These are phyloP conservation scores for Raddia distichophylla DNA, from an alignment of 176 grass and related monocot genomes.

Conservation along the genomic window DNA sequence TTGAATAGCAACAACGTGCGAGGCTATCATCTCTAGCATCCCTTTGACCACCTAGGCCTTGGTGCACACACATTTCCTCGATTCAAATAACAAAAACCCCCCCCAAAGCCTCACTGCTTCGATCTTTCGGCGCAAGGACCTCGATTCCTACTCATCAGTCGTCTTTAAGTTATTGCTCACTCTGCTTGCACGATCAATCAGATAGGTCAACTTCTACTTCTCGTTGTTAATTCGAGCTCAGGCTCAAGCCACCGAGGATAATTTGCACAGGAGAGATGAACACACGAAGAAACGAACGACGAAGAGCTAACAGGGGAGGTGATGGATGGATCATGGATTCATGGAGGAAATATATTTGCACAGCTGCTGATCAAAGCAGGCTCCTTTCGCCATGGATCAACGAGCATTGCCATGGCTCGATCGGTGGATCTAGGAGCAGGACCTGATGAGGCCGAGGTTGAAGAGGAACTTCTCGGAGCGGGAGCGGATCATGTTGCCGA, in stretches of 20 bases:
- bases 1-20: neutral
- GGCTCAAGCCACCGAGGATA: neutral
- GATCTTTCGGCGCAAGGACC: neutral
- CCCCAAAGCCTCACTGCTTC: neutral
- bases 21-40: neutral
- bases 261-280: neutral
- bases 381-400: constrained; percentile 46
- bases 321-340: no score
- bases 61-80: neutral
- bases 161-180: neutral
- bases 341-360: constrained; percentile 42
- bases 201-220: neutral
- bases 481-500: constrained; percentile 80
- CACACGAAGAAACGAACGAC: neutral
- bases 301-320: neutral
- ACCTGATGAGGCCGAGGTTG: constrained; percentile 85
- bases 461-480: constrained; percentile 91
- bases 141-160: neutral
- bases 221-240: neutral
- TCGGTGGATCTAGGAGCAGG: constrained; percentile 50
- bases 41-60: neutral
- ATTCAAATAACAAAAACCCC: constrained; percentile 1
- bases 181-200: neutral
- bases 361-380: neutral
- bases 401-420: neutral